Evolutionary conservation across 2,329 filamentous ascomycete species (phyloP).

Genomic region (Hypoxylon sp.): DNA sequence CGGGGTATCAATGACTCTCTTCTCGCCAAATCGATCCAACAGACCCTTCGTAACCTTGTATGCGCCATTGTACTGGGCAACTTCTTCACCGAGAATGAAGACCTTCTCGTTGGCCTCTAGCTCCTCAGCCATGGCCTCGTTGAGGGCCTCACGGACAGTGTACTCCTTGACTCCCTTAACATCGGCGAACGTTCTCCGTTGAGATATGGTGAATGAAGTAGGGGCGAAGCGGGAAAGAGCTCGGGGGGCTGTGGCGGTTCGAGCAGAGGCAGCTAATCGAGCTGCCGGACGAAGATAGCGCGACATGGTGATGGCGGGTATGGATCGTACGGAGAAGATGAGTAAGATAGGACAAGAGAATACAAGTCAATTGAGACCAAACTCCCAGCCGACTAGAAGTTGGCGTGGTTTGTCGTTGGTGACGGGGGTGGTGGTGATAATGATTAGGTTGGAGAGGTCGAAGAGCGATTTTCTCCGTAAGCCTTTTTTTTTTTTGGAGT

Average conservation of each 20-base stretch:
- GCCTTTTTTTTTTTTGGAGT: conserved; percentile 46
- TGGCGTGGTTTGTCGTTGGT: conserved; percentile 31
- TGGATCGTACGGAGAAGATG: conserved; percentile 32
- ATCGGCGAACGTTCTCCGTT: conserved; percentile 71
- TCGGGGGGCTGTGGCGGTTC: conserved; percentile 57
- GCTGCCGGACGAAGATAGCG: conserved; percentile 67
- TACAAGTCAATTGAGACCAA: conserved; percentile 30
- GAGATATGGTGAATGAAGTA: conserved; percentile 58
- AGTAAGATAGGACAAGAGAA: conserved; percentile 8
- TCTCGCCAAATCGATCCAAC: conserved; percentile 95
- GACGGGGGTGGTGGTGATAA: conserved; percentile 24
- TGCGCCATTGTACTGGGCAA: conserved; percentile 99
- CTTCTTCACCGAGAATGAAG: conserved; percentile 96
- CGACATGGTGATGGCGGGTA: conserved; percentile 59
- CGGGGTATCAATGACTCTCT: conserved; percentile 97
- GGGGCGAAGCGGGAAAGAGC: conserved; percentile 56
- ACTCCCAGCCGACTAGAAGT: conserved; percentile 46
- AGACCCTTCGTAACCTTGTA: conserved; percentile 99
- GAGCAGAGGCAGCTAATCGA: conserved; percentile 63
- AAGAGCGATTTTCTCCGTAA: conserved; percentile 54
- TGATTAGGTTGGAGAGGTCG: conserved; percentile 24
- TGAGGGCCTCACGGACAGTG: conserved; percentile 95
- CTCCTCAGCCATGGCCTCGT: conserved; percentile 98
- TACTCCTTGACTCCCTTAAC: conserved; percentile 81
- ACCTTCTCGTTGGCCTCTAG: conserved; percentile 95